Base-by-base conservation (phyloP, 2,329 filamentous ascomycete genomes). In the Talaromyces sp. region DNA sequence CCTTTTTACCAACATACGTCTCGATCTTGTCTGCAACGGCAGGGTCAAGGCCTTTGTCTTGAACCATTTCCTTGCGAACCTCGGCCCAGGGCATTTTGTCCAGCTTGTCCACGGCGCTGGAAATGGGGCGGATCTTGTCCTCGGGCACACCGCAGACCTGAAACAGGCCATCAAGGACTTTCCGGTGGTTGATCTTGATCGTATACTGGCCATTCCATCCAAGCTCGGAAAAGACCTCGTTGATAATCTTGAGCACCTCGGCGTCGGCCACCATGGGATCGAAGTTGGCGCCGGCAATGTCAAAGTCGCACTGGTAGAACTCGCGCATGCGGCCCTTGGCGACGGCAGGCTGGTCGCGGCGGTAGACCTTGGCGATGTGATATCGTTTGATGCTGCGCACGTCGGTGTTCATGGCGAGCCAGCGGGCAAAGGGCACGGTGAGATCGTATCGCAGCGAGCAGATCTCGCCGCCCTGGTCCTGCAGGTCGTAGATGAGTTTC, bases 241-340 rank as follows among this genome's bases (percentile, higher is more conserved):
- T 87, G 55, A 90, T 85, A 65, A 97, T 92, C 61, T 89, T 84
- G 67, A 97, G 78, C 61, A 96, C 88, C 78, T 97, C 92, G 41
- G 92, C 90, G 71, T 97, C 93, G 60, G 92, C 91, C 27, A 96
- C 83, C 92, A 97, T 96, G 58, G 90, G 78, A 72, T 96, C 93
- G 78, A 91, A 95, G 48, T 79, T 81, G 63, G 74, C 67, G 62
- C 92, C 92, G 12, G 92, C 92, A 77, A 97, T 93, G 73, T 97
- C 92, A 71, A 97, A 95, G 77, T 97, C 93, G 79, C 92, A 97
- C 77, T 97, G 92, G 79, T 95, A 96, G 77, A 96, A 96, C 77
- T 97, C 93, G 70, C 93, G 85, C 89, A 96, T 94, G 58, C 92
- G 86, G 56, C 92, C 93, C 74, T 95, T 94, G 63, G 88, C 90